Evolutionary conservation across 2,329 filamentous ascomycete species (phyloP).

Genomic region (Aspergillus ochraceoroseus): DNA sequence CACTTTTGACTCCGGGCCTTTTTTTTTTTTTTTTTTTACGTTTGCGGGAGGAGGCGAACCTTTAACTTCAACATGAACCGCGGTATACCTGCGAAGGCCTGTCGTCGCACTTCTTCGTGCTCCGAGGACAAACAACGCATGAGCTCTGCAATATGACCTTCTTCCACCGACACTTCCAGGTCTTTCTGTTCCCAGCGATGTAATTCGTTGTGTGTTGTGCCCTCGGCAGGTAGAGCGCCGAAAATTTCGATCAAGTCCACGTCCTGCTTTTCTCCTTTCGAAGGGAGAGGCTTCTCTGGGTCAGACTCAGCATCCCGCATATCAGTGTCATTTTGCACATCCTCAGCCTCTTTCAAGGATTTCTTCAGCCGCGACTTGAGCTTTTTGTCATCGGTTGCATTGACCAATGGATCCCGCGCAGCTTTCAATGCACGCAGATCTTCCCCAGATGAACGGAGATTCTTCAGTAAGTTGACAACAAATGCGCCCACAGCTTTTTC

Average conservation of each 20-base stretch:
- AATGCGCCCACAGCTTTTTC: conserved; percentile 52
- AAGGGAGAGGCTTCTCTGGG: conserved; percentile 15
- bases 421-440: conserved; percentile 44
- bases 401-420: conserved; percentile 45
- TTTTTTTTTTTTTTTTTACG: too few species aligned
- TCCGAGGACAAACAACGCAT: conserved; percentile 71
- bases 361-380: conserved; percentile 39
- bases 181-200: conserved; percentile 69
- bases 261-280: conserved; percentile 16
- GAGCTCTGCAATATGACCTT: conserved; percentile 65
- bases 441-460: conserved; percentile 52
- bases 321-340: conserved; percentile 15
- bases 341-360: conserved; percentile 19
- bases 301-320: conserved; percentile 10
- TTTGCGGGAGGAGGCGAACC: conserved; percentile 23
- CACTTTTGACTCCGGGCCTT: too few species aligned
- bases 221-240: conserved; percentile 45
- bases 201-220: conserved; percentile 44
- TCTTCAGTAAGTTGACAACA: conserved; percentile 54
- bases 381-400: conserved; percentile 39
- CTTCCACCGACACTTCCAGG: conserved; percentile 71
- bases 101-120: conserved; percentile 69
- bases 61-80: conserved; percentile 49
- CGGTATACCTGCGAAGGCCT: conserved; percentile 51
- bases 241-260: conserved; percentile 53